Evolutionary conservation across 2,329 filamentous ascomycete genomes (phyloP).

Genomic region (Endoconidiophora polonica): DNA sequence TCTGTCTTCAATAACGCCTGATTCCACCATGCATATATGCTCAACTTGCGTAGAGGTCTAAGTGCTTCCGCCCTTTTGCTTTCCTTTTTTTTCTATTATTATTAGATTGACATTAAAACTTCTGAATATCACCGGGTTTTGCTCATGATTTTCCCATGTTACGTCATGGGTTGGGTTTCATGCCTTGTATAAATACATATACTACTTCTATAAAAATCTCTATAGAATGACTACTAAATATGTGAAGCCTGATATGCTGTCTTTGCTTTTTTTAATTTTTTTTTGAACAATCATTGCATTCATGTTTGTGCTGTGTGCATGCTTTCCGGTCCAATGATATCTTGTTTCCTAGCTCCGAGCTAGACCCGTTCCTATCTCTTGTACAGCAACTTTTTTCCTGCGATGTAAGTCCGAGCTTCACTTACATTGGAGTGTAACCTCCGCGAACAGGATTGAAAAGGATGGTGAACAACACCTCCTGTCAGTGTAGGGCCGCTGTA

Average conservation of each 20-base stretch:
- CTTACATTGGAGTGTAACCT: conserved; percentile 6
- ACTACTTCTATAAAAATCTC: too few relatives aligned
- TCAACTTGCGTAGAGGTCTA: too few relatives aligned
- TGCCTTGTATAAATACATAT: conserved; percentile 11
- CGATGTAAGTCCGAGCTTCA: too few relatives aligned
- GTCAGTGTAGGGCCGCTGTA: too few relatives aligned
- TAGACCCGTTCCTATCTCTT: too few relatives aligned
- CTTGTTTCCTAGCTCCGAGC: not conserved
- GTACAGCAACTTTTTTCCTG: too few relatives aligned
- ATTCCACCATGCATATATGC: not conserved
- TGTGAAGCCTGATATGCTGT: too few relatives aligned
- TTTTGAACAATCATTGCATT: too few relatives aligned
- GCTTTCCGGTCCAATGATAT: not conserved
- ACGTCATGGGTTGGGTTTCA: conserved; percentile 9
- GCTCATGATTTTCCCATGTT: not conserved
- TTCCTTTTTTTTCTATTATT: not conserved
- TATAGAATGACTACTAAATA: not conserved
- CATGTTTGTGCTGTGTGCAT: too few relatives aligned
- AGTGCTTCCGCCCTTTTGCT: too few relatives aligned
- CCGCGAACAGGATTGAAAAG: not conserved
- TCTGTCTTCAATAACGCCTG: not conserved
- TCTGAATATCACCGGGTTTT: not conserved
- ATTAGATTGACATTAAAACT: too few relatives aligned
- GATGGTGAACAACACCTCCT: not conserved
- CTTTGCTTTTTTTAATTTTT: too few relatives aligned